Conservation (phyloP, 495 filamentous ascomycete species). For the Copromyces sp. region DNA sequence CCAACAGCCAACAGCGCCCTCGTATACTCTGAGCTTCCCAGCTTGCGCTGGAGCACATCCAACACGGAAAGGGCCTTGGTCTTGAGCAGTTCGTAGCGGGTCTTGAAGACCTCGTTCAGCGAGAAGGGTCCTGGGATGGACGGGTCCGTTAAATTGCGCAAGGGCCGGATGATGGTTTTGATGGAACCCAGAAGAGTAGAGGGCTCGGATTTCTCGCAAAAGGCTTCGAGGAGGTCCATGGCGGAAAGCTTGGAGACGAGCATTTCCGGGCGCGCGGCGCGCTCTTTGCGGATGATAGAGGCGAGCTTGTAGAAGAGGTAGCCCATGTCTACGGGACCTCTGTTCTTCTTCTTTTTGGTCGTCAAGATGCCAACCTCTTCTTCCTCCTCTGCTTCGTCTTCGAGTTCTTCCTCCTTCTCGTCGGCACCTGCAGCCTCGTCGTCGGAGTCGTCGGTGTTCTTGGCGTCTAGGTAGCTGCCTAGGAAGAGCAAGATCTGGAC, state of each 20-base stretch:
- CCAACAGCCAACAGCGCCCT: conserved; percentile 56
- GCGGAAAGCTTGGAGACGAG: conserved; percentile 65
- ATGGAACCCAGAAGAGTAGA: conserved; percentile 50
- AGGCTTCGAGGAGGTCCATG: conserved; percentile 58
- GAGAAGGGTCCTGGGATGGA: conserved; percentile 59
- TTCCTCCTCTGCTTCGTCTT: conserved; percentile 36
- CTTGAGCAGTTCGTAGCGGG: conserved; percentile 55
- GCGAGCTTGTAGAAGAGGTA: conserved; percentile 69
- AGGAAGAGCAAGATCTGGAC: conserved; percentile 73
- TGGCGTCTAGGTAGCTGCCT: conserved; percentile 22
- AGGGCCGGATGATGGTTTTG: conserved; percentile 59
- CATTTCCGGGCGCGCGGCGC: conserved; percentile 48
- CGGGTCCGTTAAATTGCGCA: conserved; percentile 75
- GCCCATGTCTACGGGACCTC: conserved; percentile 30
- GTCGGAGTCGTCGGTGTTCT: conserved; percentile 27
- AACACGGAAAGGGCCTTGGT: conserved; percentile 62
- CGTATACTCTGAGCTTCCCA: conserved; percentile 74
- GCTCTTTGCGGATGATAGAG: conserved; percentile 67
- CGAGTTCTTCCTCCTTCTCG: conserved; percentile 30
- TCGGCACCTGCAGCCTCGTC: conserved; percentile 14
- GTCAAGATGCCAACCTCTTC: neutral
- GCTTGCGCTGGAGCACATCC: conserved; percentile 63
- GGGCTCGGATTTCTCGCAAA: conserved; percentile 44
- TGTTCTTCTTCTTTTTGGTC: conserved; percentile 24
- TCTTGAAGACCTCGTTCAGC: conserved; percentile 53